phyloP scores from a whole-genome alignment of 345 rosid genomes.

The Populus tremula region DNA sequence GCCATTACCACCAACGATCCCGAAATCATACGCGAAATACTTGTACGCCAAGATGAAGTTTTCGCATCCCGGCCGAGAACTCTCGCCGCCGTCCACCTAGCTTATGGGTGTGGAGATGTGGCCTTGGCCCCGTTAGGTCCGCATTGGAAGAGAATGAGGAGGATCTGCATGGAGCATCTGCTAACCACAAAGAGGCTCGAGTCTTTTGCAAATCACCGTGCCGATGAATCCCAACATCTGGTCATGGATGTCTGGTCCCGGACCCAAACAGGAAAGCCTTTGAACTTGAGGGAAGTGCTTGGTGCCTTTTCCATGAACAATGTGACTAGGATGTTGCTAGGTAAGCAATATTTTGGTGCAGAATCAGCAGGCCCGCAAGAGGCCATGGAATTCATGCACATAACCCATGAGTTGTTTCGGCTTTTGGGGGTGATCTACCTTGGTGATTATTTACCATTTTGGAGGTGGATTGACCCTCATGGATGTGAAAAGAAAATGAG shows the following conservation, averaged over 20 bases:
- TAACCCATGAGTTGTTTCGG: conserved; percentile 70
- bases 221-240: conserved; percentile 47
- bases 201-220: conserved; percentile 44
- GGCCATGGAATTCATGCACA: conserved; percentile 84
- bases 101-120: conserved; percentile 70
- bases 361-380: conserved; percentile 55
- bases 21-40: conserved; percentile 59
- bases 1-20: conserved; percentile 88
- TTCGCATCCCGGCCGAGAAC: conserved; percentile 84
- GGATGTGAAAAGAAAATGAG: conserved; percentile 82
- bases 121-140: conserved; percentile 81
- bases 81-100: conserved; percentile 71
- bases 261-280: conserved; percentile 34
- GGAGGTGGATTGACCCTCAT: conserved; percentile 87
- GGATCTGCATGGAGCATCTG: conserved; percentile 67
- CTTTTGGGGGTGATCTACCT: conserved; percentile 72
- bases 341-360: conserved; percentile 76
- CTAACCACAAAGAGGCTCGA: conserved; percentile 51
- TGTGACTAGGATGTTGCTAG: conserved; percentile 80
- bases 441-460: conserved; percentile 84
- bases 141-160: conserved; percentile 64
- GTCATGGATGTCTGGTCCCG: conserved; percentile 37
- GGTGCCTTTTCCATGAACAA: conserved; percentile 92
- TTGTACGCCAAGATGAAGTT: conserved; percentile 66
- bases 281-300: conserved; percentile 68